A percentile compares a stretch with the other conserved stretches of the same genome.
phyloP scores from a whole-genome alignment of 495 filamentous ascomycete genomes.

The Bombardia bombarda region DNA sequence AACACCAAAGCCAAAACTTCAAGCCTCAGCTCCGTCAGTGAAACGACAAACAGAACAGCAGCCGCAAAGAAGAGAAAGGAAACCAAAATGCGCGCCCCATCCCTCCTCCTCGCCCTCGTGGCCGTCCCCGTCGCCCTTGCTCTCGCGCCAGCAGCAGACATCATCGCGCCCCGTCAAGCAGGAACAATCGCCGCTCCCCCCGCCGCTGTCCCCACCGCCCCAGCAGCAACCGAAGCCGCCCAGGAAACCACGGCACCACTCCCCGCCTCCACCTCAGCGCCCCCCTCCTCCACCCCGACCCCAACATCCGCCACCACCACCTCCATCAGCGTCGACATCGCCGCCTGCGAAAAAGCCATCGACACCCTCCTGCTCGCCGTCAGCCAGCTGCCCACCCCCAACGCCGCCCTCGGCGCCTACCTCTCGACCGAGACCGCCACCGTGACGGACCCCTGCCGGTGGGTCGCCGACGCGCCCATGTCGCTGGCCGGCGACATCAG shows the following conservation, averaged over 20 bases:
- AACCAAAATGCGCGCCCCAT: not conserved
- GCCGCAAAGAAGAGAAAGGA: not conserved
- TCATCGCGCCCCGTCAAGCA: not conserved
- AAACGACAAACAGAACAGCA: not conserved
- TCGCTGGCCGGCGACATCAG: not conserved
- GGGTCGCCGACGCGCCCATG: not conserved
- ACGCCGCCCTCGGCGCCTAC: slow-evolving; percentile 1
- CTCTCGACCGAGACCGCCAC: not conserved
- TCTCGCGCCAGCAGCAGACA: too few relatives aligned
- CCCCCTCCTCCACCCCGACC: not conserved
- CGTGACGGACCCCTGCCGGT: not conserved
- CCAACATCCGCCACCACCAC: not conserved
- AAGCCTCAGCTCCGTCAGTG: too few relatives aligned
- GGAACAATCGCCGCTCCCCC: not conserved
- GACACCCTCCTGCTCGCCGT: not conserved
- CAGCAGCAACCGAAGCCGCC: not conserved
- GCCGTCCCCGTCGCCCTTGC: not conserved
- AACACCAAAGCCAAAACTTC: too few relatives aligned
- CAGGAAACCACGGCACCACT: not conserved
- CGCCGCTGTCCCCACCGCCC: not conserved
- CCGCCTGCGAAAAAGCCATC: not conserved
- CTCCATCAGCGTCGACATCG: not conserved
- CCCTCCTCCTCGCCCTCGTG: not conserved
- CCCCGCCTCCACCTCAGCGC: not conserved
- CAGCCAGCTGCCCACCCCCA: slow-evolving; percentile 1